Evolutionary conservation across 192 early-diverging fungal species (phyloP).

Genomic region (Entomortierella lignicola): DNA sequence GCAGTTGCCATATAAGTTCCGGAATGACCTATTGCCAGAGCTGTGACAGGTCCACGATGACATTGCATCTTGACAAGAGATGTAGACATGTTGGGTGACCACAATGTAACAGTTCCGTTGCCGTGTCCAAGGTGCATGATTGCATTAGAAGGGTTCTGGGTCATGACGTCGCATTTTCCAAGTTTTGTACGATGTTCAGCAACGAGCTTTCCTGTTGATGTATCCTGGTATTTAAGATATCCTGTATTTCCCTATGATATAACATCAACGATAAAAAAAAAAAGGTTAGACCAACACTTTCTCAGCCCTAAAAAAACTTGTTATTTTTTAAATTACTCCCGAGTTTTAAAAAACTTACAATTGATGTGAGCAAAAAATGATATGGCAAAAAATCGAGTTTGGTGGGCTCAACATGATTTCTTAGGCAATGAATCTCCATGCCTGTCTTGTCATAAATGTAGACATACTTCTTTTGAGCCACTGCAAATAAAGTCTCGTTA

Average conservation of each 20-base stretch:
- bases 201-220: slow-evolving; percentile 88
- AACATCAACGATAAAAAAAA: background rate
- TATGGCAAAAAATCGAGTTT: slow-evolving; percentile 91
- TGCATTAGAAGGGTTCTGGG: slow-evolving; percentile 92
- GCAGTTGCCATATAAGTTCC: slow-evolving; percentile 92
- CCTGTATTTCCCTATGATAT: slow-evolving; percentile 76
- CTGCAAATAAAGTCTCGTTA: slow-evolving; percentile 93
- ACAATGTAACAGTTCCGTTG: slow-evolving; percentile 90
- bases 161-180: slow-evolving; percentile 85
- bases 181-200: slow-evolving; percentile 81
- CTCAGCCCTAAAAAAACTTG: too few relatives aligned
- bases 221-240: slow-evolving; percentile 92
- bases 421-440: slow-evolving; percentile 89
- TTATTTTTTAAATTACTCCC: background rate
- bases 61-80: slow-evolving; percentile 96
- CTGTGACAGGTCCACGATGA: slow-evolving; percentile 87
- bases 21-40: slow-evolving; percentile 83
- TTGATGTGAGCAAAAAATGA: slow-evolving; percentile 89
- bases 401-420: slow-evolving; percentile 84
- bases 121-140: slow-evolving; percentile 92
- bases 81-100: slow-evolving; percentile 85
- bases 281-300: background rate
- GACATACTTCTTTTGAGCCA: slow-evolving; percentile 94
- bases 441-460: slow-evolving; percentile 96
- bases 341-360: slow-evolving; percentile 59